phyloP scores from a whole-genome alignment of 2,329 filamentous ascomycete species.

The Calonectria multiphialidica region DNA sequence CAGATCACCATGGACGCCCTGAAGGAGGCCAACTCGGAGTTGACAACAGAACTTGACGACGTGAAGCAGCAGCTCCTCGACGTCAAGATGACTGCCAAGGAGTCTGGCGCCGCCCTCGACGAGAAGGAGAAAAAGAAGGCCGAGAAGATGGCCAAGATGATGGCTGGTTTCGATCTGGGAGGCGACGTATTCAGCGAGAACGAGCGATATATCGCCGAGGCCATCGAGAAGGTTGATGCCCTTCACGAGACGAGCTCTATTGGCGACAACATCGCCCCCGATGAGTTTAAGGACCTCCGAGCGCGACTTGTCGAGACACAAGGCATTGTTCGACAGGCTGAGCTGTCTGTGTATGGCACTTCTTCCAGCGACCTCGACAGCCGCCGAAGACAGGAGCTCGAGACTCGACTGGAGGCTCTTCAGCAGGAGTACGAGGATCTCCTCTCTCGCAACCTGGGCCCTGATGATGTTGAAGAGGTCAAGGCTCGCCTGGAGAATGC shows the following conservation, averaged over 20 bases:
- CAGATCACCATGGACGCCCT: constrained; percentile 97
- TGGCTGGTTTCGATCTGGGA: constrained; percentile 97
- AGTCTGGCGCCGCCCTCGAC: constrained; percentile 88
- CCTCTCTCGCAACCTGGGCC: constrained; percentile 81
- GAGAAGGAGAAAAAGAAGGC: constrained; percentile 99
- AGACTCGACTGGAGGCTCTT: constrained; percentile 78
- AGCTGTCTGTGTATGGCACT: constrained; percentile 83
- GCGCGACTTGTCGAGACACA: constrained; percentile 89
- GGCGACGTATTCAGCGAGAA: constrained; percentile 95
- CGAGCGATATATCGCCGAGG: constrained; percentile 84
- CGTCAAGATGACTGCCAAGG: constrained; percentile 96
- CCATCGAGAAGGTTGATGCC: constrained; percentile 85
- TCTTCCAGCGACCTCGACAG: constrained; percentile 74
- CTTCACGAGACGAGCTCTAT: constrained; percentile 81
- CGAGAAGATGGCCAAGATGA: constrained; percentile 99
- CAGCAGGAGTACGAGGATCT: constrained; percentile 89
- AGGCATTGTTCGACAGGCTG: constrained; percentile 91
- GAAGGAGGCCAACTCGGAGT: constrained; percentile 94
- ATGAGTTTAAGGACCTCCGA: constrained; percentile 83
- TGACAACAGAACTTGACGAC: constrained; percentile 92
- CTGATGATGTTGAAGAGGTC: constrained; percentile 85
- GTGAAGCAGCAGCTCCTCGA: constrained; percentile 96
- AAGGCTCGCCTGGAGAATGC: constrained; percentile 83
- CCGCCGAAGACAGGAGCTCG: constrained; percentile 80
- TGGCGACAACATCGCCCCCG: constrained; percentile 84